Base-by-base conservation (phyloP, 164 flowering plant species). In the Umbellularia californica region DNA sequence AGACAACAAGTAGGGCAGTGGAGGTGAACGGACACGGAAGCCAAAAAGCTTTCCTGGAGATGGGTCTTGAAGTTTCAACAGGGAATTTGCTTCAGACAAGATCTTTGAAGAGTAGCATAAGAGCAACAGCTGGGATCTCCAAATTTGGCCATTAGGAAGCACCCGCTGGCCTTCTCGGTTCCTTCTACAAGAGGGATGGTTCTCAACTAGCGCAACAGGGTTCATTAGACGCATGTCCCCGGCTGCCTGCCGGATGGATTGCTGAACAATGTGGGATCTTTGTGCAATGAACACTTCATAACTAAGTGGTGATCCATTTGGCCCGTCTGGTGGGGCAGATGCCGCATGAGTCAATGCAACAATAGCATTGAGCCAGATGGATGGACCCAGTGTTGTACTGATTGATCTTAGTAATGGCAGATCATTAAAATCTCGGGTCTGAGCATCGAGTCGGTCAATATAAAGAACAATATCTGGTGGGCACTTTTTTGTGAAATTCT, bases 321-420 rank as follows among this genome's bases (percentile, higher is more conserved):
- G 91, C 17, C 98, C 98, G 76, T 95, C 98, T 25, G 98, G 98
- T 63, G 97, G 98, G 64, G 97, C 97, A 77, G 94, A 90, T 68
- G 93, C 94, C 74, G 86, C 97, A 85, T 95, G 98, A 11, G 98
- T 92, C 20, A 92, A 85, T 62, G 96, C 88, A 58, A 94, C 90
- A 65, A 94, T 86, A 24, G 88, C 91, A 82, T 82, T 92, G 58
- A 87, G 78, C 98, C 98, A 94, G 52, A 94, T 88, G 1, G 96
- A 78, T 1, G 91, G 58, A 27, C 97, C 96, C 24, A 94, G 88
- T 47, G 82, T 69, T 75, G 75, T 75, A 9, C 87, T 87, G 68
- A 94, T 88, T 15, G 96, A 80, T 77, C 72, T 89, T 62, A 94
- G 79, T 62, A 91, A 35, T 47, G 96, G 98, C 60, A 92, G 76